These are phyloP conservation scores for Myriosclerotinia duriaeana DNA, from an alignment of 2,329 filamentous ascomycete genomes.

Conservation along the genomic window DNA sequence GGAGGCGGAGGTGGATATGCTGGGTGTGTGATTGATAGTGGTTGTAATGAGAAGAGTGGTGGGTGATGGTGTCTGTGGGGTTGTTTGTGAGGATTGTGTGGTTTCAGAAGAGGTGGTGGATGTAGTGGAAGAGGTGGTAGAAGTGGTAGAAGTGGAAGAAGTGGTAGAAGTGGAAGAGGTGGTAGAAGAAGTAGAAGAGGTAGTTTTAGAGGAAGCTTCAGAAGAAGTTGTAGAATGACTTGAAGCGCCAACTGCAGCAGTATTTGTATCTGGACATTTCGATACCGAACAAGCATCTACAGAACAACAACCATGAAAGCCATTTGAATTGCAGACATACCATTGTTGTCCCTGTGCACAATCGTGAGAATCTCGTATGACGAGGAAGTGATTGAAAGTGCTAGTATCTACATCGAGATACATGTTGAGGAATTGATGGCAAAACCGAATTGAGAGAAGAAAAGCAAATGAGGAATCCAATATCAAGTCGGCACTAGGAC, in stretches of 20 bases:
- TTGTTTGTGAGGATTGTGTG: not conserved
- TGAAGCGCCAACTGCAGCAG: conserved; percentile 6
- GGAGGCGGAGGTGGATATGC: not conserved
- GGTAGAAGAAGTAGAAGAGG: not conserved
- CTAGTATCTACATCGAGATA: conserved; percentile 10
- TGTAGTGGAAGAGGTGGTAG: too few species aligned
- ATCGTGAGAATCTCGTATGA: conserved; percentile 17
- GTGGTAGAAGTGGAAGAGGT: not conserved
- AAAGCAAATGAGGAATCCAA: not conserved
- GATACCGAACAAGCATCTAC: conserved; percentile 20
- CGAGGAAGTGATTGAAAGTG: conserved; percentile 4
- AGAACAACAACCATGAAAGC: conserved; percentile 21
- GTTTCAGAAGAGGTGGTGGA: not conserved
- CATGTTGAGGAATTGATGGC: conserved; percentile 10
- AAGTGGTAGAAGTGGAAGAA: not conserved
- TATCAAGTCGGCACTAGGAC: not conserved
- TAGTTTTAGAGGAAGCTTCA: not conserved
- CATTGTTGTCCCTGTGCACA: conserved; percentile 12
- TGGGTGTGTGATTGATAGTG: not conserved
- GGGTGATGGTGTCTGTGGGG: conserved; percentile 9
- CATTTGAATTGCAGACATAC: conserved; percentile 14
- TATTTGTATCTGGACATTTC: conserved; percentile 18
- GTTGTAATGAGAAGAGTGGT: not conserved
- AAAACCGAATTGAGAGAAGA: not conserved
- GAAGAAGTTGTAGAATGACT: not conserved